Percentiles rank a stretch among this genome's conserved stretches.
phyloP scores from a whole-genome alignment of 139 green algal species.

The Chlamydomonas sp. region DNA sequence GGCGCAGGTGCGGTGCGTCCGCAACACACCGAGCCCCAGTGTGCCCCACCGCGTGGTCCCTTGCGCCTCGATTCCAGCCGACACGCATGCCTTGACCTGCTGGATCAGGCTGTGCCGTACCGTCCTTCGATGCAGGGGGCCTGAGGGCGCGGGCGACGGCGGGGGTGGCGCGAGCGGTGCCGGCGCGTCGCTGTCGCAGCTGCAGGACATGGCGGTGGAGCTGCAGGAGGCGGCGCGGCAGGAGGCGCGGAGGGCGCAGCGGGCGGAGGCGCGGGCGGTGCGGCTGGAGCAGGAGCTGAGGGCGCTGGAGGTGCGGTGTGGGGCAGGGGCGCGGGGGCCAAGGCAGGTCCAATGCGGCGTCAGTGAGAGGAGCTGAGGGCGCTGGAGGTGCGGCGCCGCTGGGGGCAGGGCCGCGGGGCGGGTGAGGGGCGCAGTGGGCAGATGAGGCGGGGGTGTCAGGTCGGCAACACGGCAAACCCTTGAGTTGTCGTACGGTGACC shows the following conservation, averaged over 20 bases:
- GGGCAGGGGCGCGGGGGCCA: not conserved
- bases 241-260: constrained; percentile 6
- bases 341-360: too few relatives aligned
- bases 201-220: constrained; percentile 32
- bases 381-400: too few relatives aligned
- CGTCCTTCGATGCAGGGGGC: not conserved
- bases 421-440: too few relatives aligned
- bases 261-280: constrained; percentile 44
- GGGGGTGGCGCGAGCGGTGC: not conserved
- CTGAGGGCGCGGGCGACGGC: constrained; percentile 20
- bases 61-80: too few relatives aligned
- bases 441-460: too few relatives aligned
- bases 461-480: too few relatives aligned
- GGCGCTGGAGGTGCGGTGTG: constrained; percentile 46
- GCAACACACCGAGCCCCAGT: too few relatives aligned
- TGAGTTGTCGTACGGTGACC: too few relatives aligned
- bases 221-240: constrained; percentile 31
- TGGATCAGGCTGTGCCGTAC: constrained; percentile 5
- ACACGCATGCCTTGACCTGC: not conserved
- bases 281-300: constrained; percentile 54
- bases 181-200: not conserved
- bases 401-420: too few relatives aligned
- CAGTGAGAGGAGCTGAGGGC: too few relatives aligned
- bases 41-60: not conserved
- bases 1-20: not conserved